phyloP scores from a whole-genome alignment of 352 stramenopile genomes.

The Thraustotheca clavata region DNA sequence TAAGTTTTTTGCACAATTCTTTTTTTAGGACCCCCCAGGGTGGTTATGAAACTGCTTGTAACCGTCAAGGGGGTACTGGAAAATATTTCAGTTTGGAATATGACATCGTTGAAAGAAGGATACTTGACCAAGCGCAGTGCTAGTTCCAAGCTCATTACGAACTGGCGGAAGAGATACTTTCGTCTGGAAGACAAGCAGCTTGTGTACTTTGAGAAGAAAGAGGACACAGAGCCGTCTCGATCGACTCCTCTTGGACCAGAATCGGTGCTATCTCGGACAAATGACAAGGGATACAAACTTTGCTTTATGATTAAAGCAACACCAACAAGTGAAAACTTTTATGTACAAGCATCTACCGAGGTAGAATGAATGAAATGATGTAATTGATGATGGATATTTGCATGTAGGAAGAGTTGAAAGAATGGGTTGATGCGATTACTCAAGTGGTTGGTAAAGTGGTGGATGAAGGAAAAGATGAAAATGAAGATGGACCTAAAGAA shows the following conservation, averaged over 20 bases:
- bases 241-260: conserved; percentile 44
- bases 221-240: conserved; percentile 30
- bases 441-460: background rate
- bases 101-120: conserved; percentile 45
- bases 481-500: no score
- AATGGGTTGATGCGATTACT: background rate
- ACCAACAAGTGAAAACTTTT: conserved; percentile 34
- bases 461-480: background rate
- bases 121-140: conserved; percentile 62
- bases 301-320: conserved; percentile 51
- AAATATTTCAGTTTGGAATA: no score
- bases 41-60: no score
- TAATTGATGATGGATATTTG: no score
- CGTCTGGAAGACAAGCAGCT: conserved; percentile 45
- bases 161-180: conserved; percentile 62
- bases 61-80: no score
- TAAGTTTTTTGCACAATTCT: no score
- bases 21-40: no score
- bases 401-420: conserved; percentile 1
- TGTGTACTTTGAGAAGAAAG: conserved; percentile 39
- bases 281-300: conserved; percentile 50
- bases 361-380: background rate
- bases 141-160: conserved; percentile 28
- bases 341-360: conserved; percentile 54
- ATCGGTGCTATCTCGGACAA: conserved; percentile 41